Evolutionary conservation across 345 rosid genomes (phyloP), one percentile per base, ranked within the genome.

Genomic region (Heritiera littoralis): DNA sequence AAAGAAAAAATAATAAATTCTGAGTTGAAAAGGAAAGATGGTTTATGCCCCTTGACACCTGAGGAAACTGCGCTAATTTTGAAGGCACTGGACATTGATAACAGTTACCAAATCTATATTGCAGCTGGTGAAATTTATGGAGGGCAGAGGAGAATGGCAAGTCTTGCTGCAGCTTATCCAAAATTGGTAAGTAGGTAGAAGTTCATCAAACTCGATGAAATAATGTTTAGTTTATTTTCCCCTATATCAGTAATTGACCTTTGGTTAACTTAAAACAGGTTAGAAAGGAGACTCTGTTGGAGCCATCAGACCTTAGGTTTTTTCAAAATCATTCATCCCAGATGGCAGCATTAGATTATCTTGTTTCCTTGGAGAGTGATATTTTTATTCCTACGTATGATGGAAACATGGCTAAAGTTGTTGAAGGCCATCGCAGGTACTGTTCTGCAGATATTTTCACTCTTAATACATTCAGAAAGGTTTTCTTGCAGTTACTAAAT

Each of bases 371-470:
- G 74, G 98, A 97, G 84, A 97, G 98, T 85, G 98, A 97, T 82
- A 88, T 97, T 77, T 94, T 97, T 54, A 90, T 97, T 45, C 98
- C 98, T 52, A 97, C 99, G 1, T 97, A 93, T 81, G 94, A 93
- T 76, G 99, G 99, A 65, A 97, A 97, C 91, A 97, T 97, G 99
- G 99, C 99, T 1, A 97, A 93, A 88, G 98, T 94, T 66, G 98
- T 97, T 38, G 98, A 94, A 91, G 99, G 99, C 82, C 99, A 97
- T 84, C 91, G 99, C 78, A 92, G 98, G 99, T 95, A 84, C 65
- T 20, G 41, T 56, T 76, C 70, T 69, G 35, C 35, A 5, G 20
- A 15, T 10, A 41, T 5, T 43, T 75, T 68, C 4, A 35, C 14
- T 75, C 55, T 45, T 45, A 23, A 13, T 23, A 51, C 1, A 38